phyloP scores from a whole-genome alignment of 148 eudicot species.

The Cornus suecica region DNA sequence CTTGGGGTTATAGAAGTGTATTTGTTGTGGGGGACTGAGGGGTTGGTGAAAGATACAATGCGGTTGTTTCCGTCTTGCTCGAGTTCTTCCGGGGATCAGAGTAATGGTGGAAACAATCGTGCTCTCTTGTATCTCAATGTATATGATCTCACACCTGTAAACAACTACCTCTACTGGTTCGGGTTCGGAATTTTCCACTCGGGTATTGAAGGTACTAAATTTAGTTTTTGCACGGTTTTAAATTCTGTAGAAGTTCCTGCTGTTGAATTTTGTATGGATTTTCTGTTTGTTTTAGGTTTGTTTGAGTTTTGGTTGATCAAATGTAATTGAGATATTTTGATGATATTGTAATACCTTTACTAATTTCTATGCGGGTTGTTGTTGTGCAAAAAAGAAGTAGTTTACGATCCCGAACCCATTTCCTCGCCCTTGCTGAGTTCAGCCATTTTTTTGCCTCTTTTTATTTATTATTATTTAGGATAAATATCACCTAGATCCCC shows the following conservation, averaged over 20 bases:
- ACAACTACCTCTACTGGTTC: constrained; percentile 47
- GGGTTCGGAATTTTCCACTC: constrained; percentile 59
- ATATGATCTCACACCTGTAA: constrained; percentile 53
- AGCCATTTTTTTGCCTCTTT: no score
- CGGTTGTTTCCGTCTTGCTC: constrained; percentile 16
- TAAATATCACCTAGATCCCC: no score
- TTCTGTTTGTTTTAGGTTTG: not conserved
- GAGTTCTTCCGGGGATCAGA: constrained; percentile 20
- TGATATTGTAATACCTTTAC: not conserved
- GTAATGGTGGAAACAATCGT: constrained; percentile 25
- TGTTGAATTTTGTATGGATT: not conserved
- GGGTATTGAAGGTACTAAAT: constrained; percentile 45
- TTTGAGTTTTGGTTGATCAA: not conserved
- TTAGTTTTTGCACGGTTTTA: not conserved
- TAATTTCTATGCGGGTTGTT: not conserved
- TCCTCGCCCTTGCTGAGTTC: no score
- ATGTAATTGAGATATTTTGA: not conserved
- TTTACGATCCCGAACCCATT: no score
- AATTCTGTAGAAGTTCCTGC: not conserved
- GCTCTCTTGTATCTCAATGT: constrained; percentile 49
- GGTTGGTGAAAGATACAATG: constrained; percentile 17
- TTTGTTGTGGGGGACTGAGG: not conserved
- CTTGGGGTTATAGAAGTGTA: not conserved
- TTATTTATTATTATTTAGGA: no score
- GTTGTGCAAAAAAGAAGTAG: no score